Evolutionary conservation across 139 green algal genomes (phyloP).

Genomic region (Prasinococcaceae sp.): DNA sequence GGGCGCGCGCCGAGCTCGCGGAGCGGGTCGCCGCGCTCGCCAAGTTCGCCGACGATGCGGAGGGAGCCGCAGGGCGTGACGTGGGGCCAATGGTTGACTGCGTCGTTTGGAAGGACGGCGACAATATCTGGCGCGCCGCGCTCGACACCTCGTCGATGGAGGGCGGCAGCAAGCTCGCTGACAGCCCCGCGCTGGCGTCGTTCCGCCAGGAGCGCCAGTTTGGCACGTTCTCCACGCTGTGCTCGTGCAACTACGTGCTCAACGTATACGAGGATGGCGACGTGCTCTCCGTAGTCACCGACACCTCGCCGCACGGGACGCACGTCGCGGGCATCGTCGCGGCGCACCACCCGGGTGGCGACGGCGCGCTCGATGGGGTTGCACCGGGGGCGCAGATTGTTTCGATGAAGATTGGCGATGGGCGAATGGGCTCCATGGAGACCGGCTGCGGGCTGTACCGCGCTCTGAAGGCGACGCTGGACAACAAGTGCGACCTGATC

Average conservation of each 20-base stretch:
- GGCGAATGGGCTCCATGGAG: constrained; percentile 65
- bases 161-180: constrained; percentile 9
- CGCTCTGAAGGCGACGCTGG: constrained; percentile 35
- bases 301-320: constrained; percentile 67
- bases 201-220: constrained; percentile 12
- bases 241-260: constrained; percentile 62
- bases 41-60: no score
- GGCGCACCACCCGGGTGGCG: constrained; percentile 54
- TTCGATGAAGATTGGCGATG: constrained; percentile 88
- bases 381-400: constrained; percentile 78
- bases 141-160: constrained; percentile 57
- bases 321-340: constrained; percentile 78
- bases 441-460: constrained; percentile 54
- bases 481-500: constrained; percentile 51
- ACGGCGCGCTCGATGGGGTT: constrained; percentile 60
- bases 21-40: no score
- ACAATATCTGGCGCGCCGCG: constrained; percentile 45
- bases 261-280: constrained; percentile 69
- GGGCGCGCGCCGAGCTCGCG: no score
- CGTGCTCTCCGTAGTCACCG: constrained; percentile 64
- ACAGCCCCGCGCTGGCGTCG: constrained; percentile 12
- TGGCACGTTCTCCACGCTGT: constrained; percentile 30
- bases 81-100: constrained; percentile 33
- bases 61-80: no score
- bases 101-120: constrained; percentile 82